Base-by-base conservation (phyloP, 2,329 filamentous ascomycete species). In the Epichloe gansuensis region DNA sequence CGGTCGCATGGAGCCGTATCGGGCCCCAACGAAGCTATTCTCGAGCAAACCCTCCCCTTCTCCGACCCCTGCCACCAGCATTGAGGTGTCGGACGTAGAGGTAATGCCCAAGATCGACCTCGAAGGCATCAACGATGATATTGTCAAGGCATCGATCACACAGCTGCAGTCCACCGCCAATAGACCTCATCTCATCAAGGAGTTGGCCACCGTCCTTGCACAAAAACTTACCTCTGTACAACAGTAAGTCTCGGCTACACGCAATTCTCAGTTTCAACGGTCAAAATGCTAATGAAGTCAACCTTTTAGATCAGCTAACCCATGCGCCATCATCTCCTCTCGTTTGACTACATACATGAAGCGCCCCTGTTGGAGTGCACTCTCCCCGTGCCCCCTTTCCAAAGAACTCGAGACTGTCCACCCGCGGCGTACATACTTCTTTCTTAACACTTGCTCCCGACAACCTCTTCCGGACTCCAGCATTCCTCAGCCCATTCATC, bases 401-500 rank as follows among this genome's bases (percentile, higher is more conserved):
- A 97, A 97, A 72, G 89, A 95, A 69, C 81, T 96, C 52, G 89
- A 96, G 66, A 84, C 87, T 42, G 86, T 91, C 43, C 91, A 97
- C 66, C 93, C 93, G 21, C 86, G 91, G 65, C 88, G 93, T 69
- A 91, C 94, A 46, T 97, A 95, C 75, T 97, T 94, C 72, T 97
- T 91, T 72, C 80, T 98, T 55, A 95, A 89, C 41, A 95, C 87
- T n/a, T 85, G 79, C 63, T 83, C 87, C 46, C 88, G 86, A 64
- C 88, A 91, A 65, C 82, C 88, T 39, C 81, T 97, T 21, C 88
- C 89, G 2, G 73, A 68, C 52, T 56, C 63, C 41, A 61, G 59
- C 76, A 61, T 62, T 44, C 53, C 58, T 9, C 54, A 60, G 34
- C 52, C 60, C 34, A 54, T 56, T 34, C 50, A 25, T 31, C 59